A percentile compares a stretch with the other conserved stretches of the same genome.
Evolutionary conservation across 805 yeast species (phyloP).

Genomic region (Myxozyma neglecta): DNA sequence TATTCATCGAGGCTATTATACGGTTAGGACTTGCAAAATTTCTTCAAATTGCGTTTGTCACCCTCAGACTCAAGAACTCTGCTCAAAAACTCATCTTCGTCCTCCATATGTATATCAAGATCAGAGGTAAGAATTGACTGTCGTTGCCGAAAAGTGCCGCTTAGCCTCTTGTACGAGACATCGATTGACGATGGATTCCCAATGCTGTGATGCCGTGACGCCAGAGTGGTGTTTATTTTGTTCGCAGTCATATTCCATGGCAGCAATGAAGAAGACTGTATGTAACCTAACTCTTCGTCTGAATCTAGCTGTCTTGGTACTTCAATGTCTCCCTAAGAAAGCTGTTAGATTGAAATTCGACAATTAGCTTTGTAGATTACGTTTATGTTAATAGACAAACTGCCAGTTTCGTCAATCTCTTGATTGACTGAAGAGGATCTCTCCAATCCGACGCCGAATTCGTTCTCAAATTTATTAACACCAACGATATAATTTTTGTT

Average conservation of each 20-base stretch:
- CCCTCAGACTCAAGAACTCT: not conserved
- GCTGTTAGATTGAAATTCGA: not conserved
- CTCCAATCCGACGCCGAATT: not conserved
- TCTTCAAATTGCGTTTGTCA: not conserved
- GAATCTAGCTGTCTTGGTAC: conserved; percentile 5
- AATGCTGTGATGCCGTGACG: not conserved
- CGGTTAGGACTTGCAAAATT: not conserved
- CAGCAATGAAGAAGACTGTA: conserved; percentile 3
- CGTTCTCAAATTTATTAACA: not conserved
- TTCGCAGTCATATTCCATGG: conserved; percentile 9
- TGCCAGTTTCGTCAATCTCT: not conserved
- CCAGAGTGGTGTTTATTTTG: not conserved
- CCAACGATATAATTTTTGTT: too few relatives aligned
- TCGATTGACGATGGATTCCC: not conserved
- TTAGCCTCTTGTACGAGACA: not conserved
- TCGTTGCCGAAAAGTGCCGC: not conserved
- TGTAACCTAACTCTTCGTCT: not conserved
- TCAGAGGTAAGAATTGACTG: not conserved
- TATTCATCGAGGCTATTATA: not conserved
- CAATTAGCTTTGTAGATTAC: not conserved
- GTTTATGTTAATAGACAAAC: not conserved
- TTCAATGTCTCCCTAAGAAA: conserved; percentile 8
- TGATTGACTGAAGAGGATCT: not conserved
- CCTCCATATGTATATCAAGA: not conserved
- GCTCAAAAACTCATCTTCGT: not conserved